Evolutionary conservation across 306 rosid species (phyloP).

Genomic region (Leucaena leucocephala): DNA sequence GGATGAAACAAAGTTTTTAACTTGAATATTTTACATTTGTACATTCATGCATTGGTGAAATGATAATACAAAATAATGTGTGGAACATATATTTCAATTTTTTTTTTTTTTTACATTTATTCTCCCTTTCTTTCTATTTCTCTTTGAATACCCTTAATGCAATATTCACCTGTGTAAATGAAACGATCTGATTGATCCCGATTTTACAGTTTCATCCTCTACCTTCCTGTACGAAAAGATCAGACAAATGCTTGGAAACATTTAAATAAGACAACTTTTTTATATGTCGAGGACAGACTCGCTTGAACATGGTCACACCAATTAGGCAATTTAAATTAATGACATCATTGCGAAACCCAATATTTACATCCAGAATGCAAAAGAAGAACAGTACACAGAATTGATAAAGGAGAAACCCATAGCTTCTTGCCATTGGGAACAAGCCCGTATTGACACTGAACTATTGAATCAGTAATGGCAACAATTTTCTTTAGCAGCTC

Average conservation of each 20-base stretch:
- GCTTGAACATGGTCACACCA: slow-evolving; percentile 30
- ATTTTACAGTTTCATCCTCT: background rate
- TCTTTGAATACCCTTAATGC: too few relatives aligned
- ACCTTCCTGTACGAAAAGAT: background rate
- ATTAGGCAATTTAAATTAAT: background rate
- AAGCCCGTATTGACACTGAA: background rate
- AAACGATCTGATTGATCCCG: background rate
- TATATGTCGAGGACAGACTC: background rate
- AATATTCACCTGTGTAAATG: background rate
- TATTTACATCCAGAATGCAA: slow-evolving; percentile 38
- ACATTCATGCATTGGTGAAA: too few relatives aligned
- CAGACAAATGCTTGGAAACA: slow-evolving; percentile 4
- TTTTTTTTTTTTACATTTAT: too few relatives aligned
- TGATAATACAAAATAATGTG: too few relatives aligned
- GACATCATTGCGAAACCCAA: slow-evolving; percentile 27
- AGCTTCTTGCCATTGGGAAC: slow-evolving; percentile 19
- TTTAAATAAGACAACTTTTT: background rate
- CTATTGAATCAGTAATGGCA: slow-evolving; percentile 56
- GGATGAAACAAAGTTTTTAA: background rate
- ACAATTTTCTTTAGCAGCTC: slow-evolving; percentile 77
- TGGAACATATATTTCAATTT: too few relatives aligned
- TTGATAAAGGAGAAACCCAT: slow-evolving; percentile 12
- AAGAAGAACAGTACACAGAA: slow-evolving; percentile 18
- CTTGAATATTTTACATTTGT: background rate
- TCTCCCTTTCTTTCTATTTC: background rate